Percentiles rank a stretch among this genome's conserved stretches.
Evolutionary conservation across 1,284 basidiomycete species (phyloP).

Genomic region (Ganoderma lucidum): DNA sequence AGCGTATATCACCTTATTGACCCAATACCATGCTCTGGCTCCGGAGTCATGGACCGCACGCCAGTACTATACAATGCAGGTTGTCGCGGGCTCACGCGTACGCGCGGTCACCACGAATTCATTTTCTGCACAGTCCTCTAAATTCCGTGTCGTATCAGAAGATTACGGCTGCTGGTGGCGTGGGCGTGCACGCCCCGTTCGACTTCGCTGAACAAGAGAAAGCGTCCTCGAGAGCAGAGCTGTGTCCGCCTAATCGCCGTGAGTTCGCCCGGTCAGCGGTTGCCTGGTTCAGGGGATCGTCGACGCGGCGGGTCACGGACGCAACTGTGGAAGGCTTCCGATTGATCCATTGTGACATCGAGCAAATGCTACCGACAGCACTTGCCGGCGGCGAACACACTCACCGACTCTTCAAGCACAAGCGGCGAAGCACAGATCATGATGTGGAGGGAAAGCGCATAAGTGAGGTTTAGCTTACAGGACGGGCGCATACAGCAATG

Average conservation of each 20-base stretch:
- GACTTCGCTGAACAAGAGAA: background rate
- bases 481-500: background rate
- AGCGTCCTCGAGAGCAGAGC: background rate
- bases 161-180: background rate
- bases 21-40: conserved; percentile 6
- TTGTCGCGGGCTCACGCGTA: background rate
- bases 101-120: background rate
- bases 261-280: background rate
- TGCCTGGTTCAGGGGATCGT: background rate
- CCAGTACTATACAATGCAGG: background rate
- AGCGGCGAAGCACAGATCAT: too few relatives aligned
- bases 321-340: background rate
- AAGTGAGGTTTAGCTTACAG: conserved; percentile 1
- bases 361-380: background rate
- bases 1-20: conserved; percentile 30
- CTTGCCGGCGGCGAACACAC: too few relatives aligned
- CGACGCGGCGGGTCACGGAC: background rate
- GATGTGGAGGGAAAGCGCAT: background rate
- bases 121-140: background rate
- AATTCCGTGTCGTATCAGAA: background rate
- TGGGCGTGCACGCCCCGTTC: background rate
- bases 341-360: conserved; percentile 1
- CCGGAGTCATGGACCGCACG: too few relatives aligned
- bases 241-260: background rate
- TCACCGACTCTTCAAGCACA: too few relatives aligned